Base-by-base conservation (phyloP, 2,329 filamentous ascomycete species). In the Beauveria varroae region DNA sequence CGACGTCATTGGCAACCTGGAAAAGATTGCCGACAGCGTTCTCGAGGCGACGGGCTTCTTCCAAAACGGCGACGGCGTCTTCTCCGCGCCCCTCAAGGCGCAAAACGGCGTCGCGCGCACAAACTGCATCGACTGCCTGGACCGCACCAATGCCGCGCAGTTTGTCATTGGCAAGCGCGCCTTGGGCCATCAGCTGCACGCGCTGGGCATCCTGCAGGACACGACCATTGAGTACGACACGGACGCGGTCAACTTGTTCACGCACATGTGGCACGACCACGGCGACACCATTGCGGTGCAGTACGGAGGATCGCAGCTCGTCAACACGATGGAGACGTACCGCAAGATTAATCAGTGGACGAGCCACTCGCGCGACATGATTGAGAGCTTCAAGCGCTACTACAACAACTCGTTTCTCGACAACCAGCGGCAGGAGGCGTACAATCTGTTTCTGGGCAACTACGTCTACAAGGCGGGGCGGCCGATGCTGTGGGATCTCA, bases 311-410 rank as follows among this genome's bases (percentile, higher is more conserved):
- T 98, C 93, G 2, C 95, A 99, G 73, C 83, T 99, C 0, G 95
- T 99, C 68, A 99, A 99, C 72, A 99, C 95, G 0, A 98, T 99
- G 93, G 93, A 96, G 66, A 99, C 95, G 5, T 99, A 99, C 73
- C 89, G 95, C 62, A 98, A 98, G 75, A 96, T 97, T 72, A 98
- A 98, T 67, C 93, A 98, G 72, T 99, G 95, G 95, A 96, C 92
- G 26, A 96, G 91, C 68, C 92, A 96, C 73, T 97, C 93, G 2
- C 85, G 95, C 66, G 95, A 99, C 73, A 98, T 99, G 93, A 93
- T 99, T 24, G 95, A 99, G 76, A 96, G 91, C 72, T 97, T 99
- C 79, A 99, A 98, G 74, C 86, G 95, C 30, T 99, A 98, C 73
- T 99, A 99, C 74, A 96, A 98, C 76, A 99, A 99, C 71, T 96